A percentile compares a stretch with the other conserved stretches of the same genome.
Evolutionary conservation across 2,329 filamentous ascomycete genomes (phyloP).

Genomic region (Claviceps pusilla): DNA sequence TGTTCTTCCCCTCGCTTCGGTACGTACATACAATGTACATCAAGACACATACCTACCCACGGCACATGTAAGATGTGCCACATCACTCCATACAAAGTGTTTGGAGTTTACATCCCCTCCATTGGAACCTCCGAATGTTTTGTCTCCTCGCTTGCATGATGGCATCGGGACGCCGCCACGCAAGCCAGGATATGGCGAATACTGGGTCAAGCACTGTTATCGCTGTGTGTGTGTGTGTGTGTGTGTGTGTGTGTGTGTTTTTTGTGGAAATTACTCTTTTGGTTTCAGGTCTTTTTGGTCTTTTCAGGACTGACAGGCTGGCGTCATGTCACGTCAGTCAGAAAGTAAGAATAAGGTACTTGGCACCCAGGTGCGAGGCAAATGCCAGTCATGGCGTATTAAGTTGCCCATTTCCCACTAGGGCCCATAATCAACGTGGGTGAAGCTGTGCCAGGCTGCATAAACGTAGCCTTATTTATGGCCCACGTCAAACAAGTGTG

Average conservation of each 20-base stretch:
- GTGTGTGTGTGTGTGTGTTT: neutral
- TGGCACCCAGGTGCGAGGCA: neutral
- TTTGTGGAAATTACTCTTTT: neutral
- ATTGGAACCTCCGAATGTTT: neutral
- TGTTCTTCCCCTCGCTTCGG: neutral
- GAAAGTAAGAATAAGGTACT: neutral
- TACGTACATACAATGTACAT: neutral
- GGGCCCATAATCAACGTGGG: neutral
- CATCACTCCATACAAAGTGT: neutral
- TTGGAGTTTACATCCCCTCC: neutral
- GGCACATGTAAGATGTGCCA: neutral
- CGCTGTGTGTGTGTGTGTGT: neutral
- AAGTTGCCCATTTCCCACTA: neutral
- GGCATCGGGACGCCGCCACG: neutral
- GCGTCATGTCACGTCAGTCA: neutral
- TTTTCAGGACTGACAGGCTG: neutral
- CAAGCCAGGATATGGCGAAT: neutral
- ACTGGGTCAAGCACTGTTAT: neutral
- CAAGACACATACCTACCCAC: neutral
- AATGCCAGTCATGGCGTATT: neutral
- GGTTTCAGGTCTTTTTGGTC: neutral
- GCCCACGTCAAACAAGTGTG: neutral
- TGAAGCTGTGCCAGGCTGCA: slow-evolving; percentile 1
- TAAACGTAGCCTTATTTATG: slow-evolving; percentile 3
- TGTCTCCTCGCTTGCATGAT: neutral